Base-by-base conservation (phyloP, 2,329 filamentous ascomycete genomes). In the Monilinia vaccinii-corymbosi region DNA sequence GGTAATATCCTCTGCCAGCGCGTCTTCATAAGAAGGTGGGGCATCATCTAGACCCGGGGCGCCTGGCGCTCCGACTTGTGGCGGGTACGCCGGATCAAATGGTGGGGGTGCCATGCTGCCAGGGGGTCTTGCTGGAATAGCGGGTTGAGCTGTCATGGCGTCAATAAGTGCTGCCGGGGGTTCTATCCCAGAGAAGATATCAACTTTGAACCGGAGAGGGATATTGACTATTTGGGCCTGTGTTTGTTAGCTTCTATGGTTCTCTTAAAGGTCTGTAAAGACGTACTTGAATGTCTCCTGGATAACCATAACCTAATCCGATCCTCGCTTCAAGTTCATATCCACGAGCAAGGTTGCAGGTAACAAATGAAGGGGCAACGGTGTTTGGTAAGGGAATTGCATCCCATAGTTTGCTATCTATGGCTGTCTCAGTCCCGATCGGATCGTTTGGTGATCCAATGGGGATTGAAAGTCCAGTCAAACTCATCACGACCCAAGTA, bases 1-100 rank as follows among this genome's bases (percentile, higher is more conserved):
- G 0, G 77, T 73, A 63, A 94, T 75, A 61, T 86, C 83, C 65
- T 89, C 86, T 8, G 91, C 91, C 75, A 97, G 86, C 14, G 91
- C 91, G 73, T 97, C 92, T 74, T 96, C 91, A 70, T 97, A 97
- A 69, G 90, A 96, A 9, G 92, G 92, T 21, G 93, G 92, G n/a
- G 91, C 89, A 60, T 94, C 91, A 36, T 90, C 86, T 64, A 82
- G 78, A 0, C 72, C 70, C 21, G 76, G 73, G 1, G 72, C 78
- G 2, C 73, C 75, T 13, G 71, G 67, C 10, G 74, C 71, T 40
- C 79, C 78, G 45, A 85, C 73, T 67, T 84, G 82, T 4, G 83
- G 81, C 18, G 82, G 83, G 62, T 84, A 85, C 9, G 82, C 70
- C 3, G 82, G 77, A 65, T 84, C 81, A 25, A 73, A 56, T 49